A percentile compares a stretch with the other conserved stretches of the same genome.
Conservation (phyloP, 2,329 filamentous ascomycete species). For the Fusarium xyrophilum region DNA sequence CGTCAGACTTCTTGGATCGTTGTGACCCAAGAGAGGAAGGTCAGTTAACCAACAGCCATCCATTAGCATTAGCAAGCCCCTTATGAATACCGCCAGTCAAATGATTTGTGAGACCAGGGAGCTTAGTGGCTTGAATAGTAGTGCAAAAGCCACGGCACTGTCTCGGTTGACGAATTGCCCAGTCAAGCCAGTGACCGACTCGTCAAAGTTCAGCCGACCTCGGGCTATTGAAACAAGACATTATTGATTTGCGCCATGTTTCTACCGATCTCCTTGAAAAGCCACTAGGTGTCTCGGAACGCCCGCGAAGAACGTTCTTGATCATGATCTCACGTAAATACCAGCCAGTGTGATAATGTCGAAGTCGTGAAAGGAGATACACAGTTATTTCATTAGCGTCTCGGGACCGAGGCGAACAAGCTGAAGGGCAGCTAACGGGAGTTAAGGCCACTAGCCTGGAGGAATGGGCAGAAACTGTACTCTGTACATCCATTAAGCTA, state of each 20-base stretch:
- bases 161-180: neutral
- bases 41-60: constrained; percentile 9
- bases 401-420: neutral
- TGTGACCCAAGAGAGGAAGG: constrained; percentile 29
- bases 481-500: neutral
- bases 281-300: neutral
- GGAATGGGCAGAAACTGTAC: neutral
- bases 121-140: constrained; percentile 8
- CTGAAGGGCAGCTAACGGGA: neutral
- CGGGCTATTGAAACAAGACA: neutral
- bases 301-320: neutral
- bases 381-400: neutral
- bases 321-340: neutral
- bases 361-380: neutral
- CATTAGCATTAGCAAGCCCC: neutral
- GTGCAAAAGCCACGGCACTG: constrained; percentile 10
- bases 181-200: constrained; percentile 2
- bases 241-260: constrained; percentile 16
- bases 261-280: constrained; percentile 27
- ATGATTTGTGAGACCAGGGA: constrained; percentile 13
- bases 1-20: constrained; percentile 1
- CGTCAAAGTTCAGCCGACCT: constrained; percentile 1
- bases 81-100: neutral
- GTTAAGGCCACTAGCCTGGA: neutral
- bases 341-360: neutral